Base-by-base conservation (phyloP, 129 eudicot genomes). In the Scalesia atractyloides region DNA sequence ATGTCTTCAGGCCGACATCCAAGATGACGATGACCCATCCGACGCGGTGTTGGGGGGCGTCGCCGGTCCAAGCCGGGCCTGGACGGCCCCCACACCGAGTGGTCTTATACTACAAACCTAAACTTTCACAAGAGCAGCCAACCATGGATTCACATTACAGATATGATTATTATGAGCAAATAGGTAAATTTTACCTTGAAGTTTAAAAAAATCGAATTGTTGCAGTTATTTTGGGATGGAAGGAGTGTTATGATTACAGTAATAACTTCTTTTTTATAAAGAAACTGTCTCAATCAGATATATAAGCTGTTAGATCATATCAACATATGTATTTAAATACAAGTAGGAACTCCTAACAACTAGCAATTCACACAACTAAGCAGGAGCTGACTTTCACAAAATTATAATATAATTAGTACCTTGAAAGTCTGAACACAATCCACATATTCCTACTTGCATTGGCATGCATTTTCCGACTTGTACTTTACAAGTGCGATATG, bases 301-400 rank as follows among this genome's bases (percentile, higher is more conserved):
- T 72, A 63, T 64, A 64, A 57, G 64, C 74, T 74, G 81, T 70
- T 75, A 19, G 48, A 52, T n/a, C 44, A n/a, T 51, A 73, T 73
- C 22, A 14, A 4, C 16, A 74, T 60, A 18, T 19, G 63, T 48
- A 49, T 24, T 54, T 68, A 69, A 64, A 76, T 34, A 73, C 74
- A 73, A 73, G 66, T 70, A 57, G 78, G 49, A 68, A 74, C 75
- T 75, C 58, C 20, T 69, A 75, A 63, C 59, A 75, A 80, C 37
- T 64, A 52, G 73, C 62, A 69, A 52, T 44, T 73, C 79, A 75
- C 80, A 64, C 83, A 66, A 73, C 83, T 73, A 79, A 52, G 37
- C 51, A 79, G 68, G 59, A 79, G 75, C 75, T 79, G 84, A 80
- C 81, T 79, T 79, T 58, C 64, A 72, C 63, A 22, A 44, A 26